Evolutionary conservation across 2,329 filamentous ascomycete species (phyloP).

Genomic region (Blumeria hordei): DNA sequence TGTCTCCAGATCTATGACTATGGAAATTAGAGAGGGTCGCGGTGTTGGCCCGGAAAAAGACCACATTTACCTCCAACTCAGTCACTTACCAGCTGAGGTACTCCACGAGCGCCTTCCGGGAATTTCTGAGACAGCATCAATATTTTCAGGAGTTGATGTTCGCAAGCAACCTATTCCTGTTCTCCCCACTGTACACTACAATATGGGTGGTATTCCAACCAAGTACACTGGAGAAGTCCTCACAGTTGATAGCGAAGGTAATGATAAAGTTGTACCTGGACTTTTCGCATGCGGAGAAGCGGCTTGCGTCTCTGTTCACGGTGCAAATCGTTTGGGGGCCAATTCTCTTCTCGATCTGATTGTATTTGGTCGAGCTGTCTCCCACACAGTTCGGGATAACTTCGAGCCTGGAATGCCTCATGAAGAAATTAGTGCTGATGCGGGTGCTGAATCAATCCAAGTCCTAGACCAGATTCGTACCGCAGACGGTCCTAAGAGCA

Average conservation of each 20-base stretch:
- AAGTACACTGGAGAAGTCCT: slow-evolving; percentile 93
- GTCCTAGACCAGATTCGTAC: slow-evolving; percentile 69
- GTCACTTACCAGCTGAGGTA: slow-evolving; percentile 76
- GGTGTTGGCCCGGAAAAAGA: slow-evolving; percentile 95
- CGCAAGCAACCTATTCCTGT: slow-evolving; percentile 93
- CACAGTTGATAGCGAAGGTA: slow-evolving; percentile 60
- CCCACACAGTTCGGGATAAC: slow-evolving; percentile 92
- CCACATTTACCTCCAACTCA: slow-evolving; percentile 94
- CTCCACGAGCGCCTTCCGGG: slow-evolving; percentile 90
- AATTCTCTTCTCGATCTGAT: slow-evolving; percentile 96
- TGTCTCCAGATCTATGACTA: slow-evolving; percentile 90
- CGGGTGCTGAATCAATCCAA: slow-evolving; percentile 67
- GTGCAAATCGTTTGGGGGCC: slow-evolving; percentile 90
- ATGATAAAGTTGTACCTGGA: slow-evolving; percentile 83
- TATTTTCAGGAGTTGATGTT: slow-evolving; percentile 93
- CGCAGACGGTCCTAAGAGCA: slow-evolving; percentile 64
- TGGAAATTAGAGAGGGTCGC: slow-evolving; percentile 93
- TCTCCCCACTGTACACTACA: slow-evolving; percentile 93
- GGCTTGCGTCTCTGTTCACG: slow-evolving; percentile 92
- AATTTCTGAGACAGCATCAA: slow-evolving; percentile 95
- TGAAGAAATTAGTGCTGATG: slow-evolving; percentile 59
- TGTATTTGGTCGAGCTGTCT: slow-evolving; percentile 77
- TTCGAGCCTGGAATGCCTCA: slow-evolving; percentile 64
- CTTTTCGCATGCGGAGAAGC: slow-evolving; percentile 94
- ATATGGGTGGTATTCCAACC: slow-evolving; percentile 98